Evolutionary conservation across 257 asterid species (phyloP).

Genomic region (Solanum verrucosum): DNA sequence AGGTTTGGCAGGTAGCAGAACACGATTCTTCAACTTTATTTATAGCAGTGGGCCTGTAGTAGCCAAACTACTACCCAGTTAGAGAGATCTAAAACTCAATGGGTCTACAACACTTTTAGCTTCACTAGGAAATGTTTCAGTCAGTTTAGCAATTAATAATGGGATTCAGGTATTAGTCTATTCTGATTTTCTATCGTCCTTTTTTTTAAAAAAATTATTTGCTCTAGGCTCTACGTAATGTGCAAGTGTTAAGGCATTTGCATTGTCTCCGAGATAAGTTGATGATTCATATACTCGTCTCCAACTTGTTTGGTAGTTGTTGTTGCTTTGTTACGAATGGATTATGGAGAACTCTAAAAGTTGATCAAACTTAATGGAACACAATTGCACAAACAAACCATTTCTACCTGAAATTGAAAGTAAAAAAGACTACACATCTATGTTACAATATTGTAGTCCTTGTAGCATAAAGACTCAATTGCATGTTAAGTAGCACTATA

Average conservation of each 20-base stretch:
- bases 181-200: background rate
- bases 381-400: background rate
- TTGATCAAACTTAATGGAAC: background rate
- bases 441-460: background rate
- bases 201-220: background rate
- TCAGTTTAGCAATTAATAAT: background rate
- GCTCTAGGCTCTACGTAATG: background rate
- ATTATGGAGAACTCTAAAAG: background rate
- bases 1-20: background rate
- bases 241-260: background rate
- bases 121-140: background rate
- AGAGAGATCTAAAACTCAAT: background rate
- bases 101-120: background rate
- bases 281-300: background rate
- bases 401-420: background rate
- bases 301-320: background rate
- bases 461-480: background rate
- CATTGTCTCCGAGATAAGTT: background rate
- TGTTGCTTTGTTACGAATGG: background rate
- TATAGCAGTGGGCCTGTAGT: background rate
- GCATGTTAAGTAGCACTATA: background rate
- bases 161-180: background rate
- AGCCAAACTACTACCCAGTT: background rate
- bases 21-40: background rate
- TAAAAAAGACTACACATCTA: background rate